Evolutionary conservation across 345 rosid genomes (phyloP), one percentile per base, ranked within the genome.

Genomic region (Citrus hindsii): DNA sequence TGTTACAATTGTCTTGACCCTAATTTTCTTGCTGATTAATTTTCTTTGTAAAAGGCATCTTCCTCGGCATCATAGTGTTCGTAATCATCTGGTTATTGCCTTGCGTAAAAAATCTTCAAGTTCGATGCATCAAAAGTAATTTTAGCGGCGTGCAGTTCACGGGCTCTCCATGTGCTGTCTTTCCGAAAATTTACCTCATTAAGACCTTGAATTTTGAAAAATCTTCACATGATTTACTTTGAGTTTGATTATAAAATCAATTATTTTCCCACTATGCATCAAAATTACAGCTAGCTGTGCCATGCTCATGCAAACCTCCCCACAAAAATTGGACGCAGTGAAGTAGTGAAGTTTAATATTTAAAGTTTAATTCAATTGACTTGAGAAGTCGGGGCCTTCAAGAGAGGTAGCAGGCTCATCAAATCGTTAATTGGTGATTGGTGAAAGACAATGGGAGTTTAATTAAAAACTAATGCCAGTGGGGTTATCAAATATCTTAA

Each of bases 381-480:
- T n/a, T 40, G 72, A 12, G 28, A 21, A 22, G 22, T 24, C 38
- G 30, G 19, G 66, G 51, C 38, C 76, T 59, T 37, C 65, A 73
- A 37, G 73, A 38, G 27, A 25, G 66, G 73, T 56, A 25, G 48
- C n/a, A n/a, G 70, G 77, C 32, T 75, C 61, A 65, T 78, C 60
- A 53, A 51, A 51, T 51, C 56, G 21, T 51, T 51, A 4, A 51
- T 51, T 75, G 79, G 10, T 76, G 71, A 48, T 73, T 18, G 62
- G 68, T 35, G 66, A 37, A 35, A 65, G 33, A 5, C 66, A 56
- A 76, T 56, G 28, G 18, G 81, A 82, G 32, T 75, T 66, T 9
- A 65, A 66, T 79, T 76, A 73, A 85, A 82, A 79, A 83, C 79
- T n/a, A 18, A 64, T 67, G 73, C 35, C 56, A 53, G 69, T 73